These are phyloP conservation scores for Vanrija sp. DNA, from an alignment of 1,284 basidiomycete genomes.

Conservation along the genomic window DNA sequence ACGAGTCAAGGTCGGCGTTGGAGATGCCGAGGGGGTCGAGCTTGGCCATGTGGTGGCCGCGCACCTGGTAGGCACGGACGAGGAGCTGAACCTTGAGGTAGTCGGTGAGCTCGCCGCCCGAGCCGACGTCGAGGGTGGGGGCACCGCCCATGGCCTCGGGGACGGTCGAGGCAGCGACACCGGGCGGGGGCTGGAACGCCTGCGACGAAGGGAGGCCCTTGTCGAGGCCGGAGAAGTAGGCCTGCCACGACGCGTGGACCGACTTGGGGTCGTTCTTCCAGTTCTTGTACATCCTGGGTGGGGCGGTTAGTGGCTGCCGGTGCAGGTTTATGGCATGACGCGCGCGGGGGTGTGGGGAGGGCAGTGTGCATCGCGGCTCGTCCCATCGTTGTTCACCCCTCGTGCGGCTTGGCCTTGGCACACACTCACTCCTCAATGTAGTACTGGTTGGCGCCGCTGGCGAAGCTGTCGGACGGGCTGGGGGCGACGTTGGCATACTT, in stretches of 20 bases:
- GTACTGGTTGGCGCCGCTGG: slow-evolving; percentile 87
- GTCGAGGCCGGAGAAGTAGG: slow-evolving; percentile 92
- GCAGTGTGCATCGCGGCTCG: too few relatives aligned
- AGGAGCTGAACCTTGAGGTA: slow-evolving; percentile 96
- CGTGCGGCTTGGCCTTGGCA: background rate
- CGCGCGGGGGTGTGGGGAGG: too few relatives aligned
- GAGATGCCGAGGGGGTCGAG: slow-evolving; percentile 93
- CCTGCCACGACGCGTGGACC: slow-evolving; percentile 92
- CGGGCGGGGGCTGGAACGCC: slow-evolving; percentile 82
- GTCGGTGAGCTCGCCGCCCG: slow-evolving; percentile 74
- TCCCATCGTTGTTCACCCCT: too few relatives aligned
- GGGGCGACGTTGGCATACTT: slow-evolving; percentile 42
- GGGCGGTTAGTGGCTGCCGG: background rate
- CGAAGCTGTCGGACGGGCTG: slow-evolving; percentile 59
- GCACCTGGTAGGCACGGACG: slow-evolving; percentile 97
- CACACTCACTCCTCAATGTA: slow-evolving; percentile 75
- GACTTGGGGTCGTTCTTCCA: slow-evolving; percentile 87
- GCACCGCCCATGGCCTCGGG: slow-evolving; percentile 72
- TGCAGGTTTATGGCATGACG: background rate
- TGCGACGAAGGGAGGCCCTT: slow-evolving; percentile 76
- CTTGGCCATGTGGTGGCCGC: slow-evolving; percentile 93
- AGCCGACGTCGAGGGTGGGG: slow-evolving; percentile 66
- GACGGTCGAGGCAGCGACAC: slow-evolving; percentile 50
- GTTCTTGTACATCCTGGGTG: slow-evolving; percentile 71
- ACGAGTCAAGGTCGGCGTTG: slow-evolving; percentile 75